Percentiles rank a stretch among this genome's conserved stretches.
Evolutionary conservation across 2,329 filamentous ascomycete genomes (phyloP).

Genomic region (Fusarium haematococcum): DNA sequence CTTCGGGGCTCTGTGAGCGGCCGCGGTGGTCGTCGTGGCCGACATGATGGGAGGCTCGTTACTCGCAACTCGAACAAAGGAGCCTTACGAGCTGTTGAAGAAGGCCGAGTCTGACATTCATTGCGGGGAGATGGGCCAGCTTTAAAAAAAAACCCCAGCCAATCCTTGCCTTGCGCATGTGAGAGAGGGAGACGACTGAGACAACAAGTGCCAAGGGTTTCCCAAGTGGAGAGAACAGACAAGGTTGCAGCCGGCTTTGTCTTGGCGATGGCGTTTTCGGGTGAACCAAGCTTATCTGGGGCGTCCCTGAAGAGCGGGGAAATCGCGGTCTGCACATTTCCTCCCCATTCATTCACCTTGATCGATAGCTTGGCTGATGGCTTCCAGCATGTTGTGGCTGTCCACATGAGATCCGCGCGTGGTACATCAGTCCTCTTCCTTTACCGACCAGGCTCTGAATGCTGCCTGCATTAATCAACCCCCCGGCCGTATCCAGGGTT

Average conservation of each 20-base stretch:
- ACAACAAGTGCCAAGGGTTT: background rate
- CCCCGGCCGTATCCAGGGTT: background rate
- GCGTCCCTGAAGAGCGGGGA: background rate
- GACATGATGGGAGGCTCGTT: constrained; percentile 1
- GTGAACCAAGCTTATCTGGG: background rate
- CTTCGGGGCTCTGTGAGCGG: constrained; percentile 6
- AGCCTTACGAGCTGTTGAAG: no score
- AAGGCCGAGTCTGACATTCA: no score
- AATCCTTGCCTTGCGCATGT: background rate
- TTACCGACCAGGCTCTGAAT: background rate
- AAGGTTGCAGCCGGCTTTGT: background rate
- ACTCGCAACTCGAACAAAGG: background rate
- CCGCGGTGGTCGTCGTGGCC: constrained; percentile 1
- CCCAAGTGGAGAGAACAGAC: background rate
- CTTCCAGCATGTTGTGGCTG: background rate
- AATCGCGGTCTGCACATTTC: no score
- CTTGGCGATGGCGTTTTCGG: background rate
- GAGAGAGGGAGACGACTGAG: background rate
- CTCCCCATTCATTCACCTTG: background rate
- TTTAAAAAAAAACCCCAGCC: background rate
- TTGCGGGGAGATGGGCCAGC: no score
- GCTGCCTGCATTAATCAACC: background rate
- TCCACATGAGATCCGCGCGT: background rate
- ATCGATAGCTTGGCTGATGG: background rate
- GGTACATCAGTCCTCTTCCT: background rate